Percentiles rank a stretch among this genome's conserved stretches.
phyloP scores from a whole-genome alignment of 352 stramenopile genomes.

The Phytophthora cactorum region DNA sequence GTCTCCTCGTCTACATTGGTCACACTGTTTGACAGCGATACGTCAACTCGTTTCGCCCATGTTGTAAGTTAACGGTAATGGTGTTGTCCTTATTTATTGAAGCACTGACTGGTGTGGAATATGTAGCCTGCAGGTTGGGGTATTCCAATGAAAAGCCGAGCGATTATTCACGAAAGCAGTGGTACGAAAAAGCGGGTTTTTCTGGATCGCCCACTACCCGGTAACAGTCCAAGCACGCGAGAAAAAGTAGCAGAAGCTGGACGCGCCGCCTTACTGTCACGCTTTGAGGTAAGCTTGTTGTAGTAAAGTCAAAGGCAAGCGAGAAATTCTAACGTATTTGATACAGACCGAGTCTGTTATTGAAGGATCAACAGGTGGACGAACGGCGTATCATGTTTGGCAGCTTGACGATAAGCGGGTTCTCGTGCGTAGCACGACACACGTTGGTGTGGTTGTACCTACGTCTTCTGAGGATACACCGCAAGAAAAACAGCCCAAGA shows the following conservation, averaged over 20 bases:
- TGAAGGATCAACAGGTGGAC: constrained; percentile 31
- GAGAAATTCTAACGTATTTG: constrained; percentile 2
- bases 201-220: constrained; percentile 55
- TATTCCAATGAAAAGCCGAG: constrained; percentile 64
- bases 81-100: neutral
- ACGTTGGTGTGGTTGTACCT: constrained; percentile 16
- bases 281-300: constrained; percentile 35
- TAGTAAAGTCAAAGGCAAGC: neutral
- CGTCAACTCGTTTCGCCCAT: constrained; percentile 32
- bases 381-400: constrained; percentile 74
- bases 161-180: constrained; percentile 32
- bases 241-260: constrained; percentile 42
- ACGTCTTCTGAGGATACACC: constrained; percentile 1
- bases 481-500: constrained; percentile 9
- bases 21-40: constrained; percentile 71
- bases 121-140: constrained; percentile 50
- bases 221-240: constrained; percentile 32
- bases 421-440: constrained; percentile 62
- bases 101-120: constrained; percentile 7
- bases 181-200: constrained; percentile 58
- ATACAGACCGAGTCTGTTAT: constrained; percentile 26
- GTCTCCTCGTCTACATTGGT: constrained; percentile 74
- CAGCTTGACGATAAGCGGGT: constrained; percentile 57
- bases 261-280: constrained; percentile 29
- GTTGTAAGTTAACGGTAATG: constrained; percentile 19